phyloP scores from a whole-genome alignment of 2,329 filamentous ascomycete genomes.

The Epichloe elymi region DNA sequence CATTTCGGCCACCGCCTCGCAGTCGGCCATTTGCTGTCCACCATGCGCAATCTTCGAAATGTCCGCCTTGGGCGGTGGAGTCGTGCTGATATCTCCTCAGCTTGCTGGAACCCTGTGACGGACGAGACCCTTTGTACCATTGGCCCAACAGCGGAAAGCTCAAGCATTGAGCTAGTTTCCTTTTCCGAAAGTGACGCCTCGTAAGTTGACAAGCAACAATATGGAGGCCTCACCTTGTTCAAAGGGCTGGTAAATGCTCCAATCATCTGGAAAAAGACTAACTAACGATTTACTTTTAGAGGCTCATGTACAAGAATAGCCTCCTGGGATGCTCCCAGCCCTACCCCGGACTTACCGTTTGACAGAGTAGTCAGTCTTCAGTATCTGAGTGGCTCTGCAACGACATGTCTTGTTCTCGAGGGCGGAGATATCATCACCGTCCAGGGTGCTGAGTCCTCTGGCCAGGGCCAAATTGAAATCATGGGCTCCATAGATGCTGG shows the following conservation, averaged over 20 bases:
- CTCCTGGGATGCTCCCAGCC: slow-evolving; percentile 79
- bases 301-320: slow-evolving; percentile 39
- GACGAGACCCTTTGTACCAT: slow-evolving; percentile 73
- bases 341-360: slow-evolving; percentile 58
- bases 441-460: slow-evolving; percentile 40
- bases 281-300: neutral
- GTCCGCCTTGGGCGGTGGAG: slow-evolving; percentile 57
- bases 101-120: slow-evolving; percentile 72
- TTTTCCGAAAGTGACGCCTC: slow-evolving; percentile 29
- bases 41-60: slow-evolving; percentile 81
- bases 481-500: slow-evolving; percentile 88
- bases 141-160: slow-evolving; percentile 59
- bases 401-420: slow-evolving; percentile 70
- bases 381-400: slow-evolving; percentile 68
- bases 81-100: slow-evolving; percentile 53
- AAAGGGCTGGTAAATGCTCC: neutral
- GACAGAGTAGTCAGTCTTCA: slow-evolving; percentile 72
- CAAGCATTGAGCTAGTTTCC: slow-evolving; percentile 59
- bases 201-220: slow-evolving; percentile 2
- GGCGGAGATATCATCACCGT: slow-evolving; percentile 86
- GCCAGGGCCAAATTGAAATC: slow-evolving; percentile 73
- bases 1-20: neutral
- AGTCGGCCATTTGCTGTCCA: slow-evolving; percentile 1
- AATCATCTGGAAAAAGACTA: neutral
- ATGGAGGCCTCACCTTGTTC: neutral